Base-by-base conservation (phyloP, 2,329 filamentous ascomycete species). In the Madurella fahalii region DNA sequence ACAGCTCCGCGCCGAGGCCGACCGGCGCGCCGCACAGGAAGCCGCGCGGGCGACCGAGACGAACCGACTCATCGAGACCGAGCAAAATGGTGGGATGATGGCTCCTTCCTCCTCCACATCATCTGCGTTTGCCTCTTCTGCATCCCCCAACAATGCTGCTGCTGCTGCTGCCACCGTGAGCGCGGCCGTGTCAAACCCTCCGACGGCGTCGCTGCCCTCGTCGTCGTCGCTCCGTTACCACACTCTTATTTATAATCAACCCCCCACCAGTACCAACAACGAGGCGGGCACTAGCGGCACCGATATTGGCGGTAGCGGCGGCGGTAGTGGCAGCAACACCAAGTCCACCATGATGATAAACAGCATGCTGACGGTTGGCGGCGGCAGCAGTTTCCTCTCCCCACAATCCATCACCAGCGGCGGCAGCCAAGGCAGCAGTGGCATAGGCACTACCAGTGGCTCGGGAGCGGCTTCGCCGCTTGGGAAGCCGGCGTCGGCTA, bases 1-100 rank as follows among this genome's bases (percentile, higher is more conserved):
- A 13, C 75, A 71, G 32, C 84, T 96, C 58, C 85, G 82, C 61
- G 69, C 71, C 1, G 74, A 77, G 1, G 86, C 87, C 1, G 71
- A 75, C 30, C 69, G 72, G 46, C 76, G 83, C 15, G 77, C 80
- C 40, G 74, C 69, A 11, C 77, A 80, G 46, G 75, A 78, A 47
- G 68, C 72, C 7, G 74, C 70, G 4, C 75, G 79, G 52, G 73
- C 79, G 0, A 69, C 71, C 7, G 72, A 76, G 41, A 68, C 84
- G 9, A 75, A 81, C 41, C 69, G 70, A 39, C 73, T 81, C 0
- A 64, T 85, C 5, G 71, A 77, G 20, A 75, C 75, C 0, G 77
- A 77, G 54, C 71, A 70, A 59, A 64, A 52, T 47, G 55, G 50
- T 49, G 62, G 51, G 51, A 18, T 45, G 5, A 17, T 25, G 25